Conservation (phyloP, 2,329 filamentous ascomycete genomes). For the Phyllachora maydis region DNA sequence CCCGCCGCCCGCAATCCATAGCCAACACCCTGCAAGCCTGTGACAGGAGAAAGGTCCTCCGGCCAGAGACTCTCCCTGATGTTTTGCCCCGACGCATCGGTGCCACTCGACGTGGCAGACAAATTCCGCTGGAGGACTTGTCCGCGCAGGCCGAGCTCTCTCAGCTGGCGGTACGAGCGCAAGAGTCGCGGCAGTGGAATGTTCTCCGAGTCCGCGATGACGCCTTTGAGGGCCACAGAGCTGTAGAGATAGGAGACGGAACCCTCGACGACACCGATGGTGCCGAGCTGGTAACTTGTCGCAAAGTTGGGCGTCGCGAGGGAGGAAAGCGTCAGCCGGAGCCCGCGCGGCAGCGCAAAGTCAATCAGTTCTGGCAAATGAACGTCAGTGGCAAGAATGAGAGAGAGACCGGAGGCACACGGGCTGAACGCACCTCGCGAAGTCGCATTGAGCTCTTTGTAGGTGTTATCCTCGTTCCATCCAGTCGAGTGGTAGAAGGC, state of each 20-base stretch:
- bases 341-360: slow-evolving; percentile 66
- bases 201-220: slow-evolving; percentile 47
- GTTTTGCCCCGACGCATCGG: slow-evolving; percentile 5
- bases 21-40: no score
- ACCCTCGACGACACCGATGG: slow-evolving; percentile 78
- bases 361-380: slow-evolving; percentile 50
- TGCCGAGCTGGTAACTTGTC: slow-evolving; percentile 81
- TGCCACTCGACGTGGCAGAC: slow-evolving; percentile 2
- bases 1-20: no score
- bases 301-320: slow-evolving; percentile 86
- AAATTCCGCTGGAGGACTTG: slow-evolving; percentile 3
- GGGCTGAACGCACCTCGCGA: slow-evolving; percentile 4
- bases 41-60: no score
- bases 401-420: neutral
- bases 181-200: slow-evolving; percentile 63
- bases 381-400: neutral
- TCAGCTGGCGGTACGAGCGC: slow-evolving; percentile 62
- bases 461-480: slow-evolving; percentile 11
- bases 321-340: slow-evolving; percentile 75
- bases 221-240: slow-evolving; percentile 50
- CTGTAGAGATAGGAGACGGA: slow-evolving; percentile 96
- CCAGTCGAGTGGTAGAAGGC: slow-evolving; percentile 9
- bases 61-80: no score
- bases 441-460: slow-evolving; percentile 9
- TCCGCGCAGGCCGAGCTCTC: slow-evolving; percentile 26